Base-by-base conservation (phyloP, 768 basidiomycete genomes). In the Tylopilus intermedius region DNA sequence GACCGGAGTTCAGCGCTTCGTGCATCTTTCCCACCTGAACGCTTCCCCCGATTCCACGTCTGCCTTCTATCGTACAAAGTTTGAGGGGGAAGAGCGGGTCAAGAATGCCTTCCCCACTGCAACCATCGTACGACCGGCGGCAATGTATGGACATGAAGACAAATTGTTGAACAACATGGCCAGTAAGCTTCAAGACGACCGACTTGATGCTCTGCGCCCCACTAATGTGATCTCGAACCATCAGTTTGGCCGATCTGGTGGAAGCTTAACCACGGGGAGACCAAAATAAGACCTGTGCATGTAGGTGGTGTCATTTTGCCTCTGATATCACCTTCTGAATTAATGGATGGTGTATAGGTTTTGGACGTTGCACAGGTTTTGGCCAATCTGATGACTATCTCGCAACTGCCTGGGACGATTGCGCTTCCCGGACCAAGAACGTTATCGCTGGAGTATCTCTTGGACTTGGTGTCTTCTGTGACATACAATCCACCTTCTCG, bases 21-120 rank as follows among this genome's bases (percentile, higher is more conserved):
- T 98, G 42, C 96, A 98, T 62, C 81, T 99, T 56, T 98, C 96
- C 10, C 96, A 99, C 70, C 71, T 99, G 57, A 94, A 97, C 71
- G 94, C 95, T 22, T 80, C 85, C 32, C 73, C 79, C 18, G 75
- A 81, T 58, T 96, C 94, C 10, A 65, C 79, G 1, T 95, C 93
- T 45, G 76, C 75, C 45, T 90, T 92, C 71, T 97, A 97, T 73
- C 82, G 83, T 54, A 80, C 91, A 54, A 98, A 98, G 68, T 88
- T 83, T 35, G 84, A 85, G 60, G 95, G 94, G 32, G 96, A 99
- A 71, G 82, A 86, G 58, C 82, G 79, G 47, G 94, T 98, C 57
- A 84, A 83, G 67, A 79, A 81, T 49, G 88, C 76, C 3, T 97
- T 93, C 77, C 87, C 88, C 2, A 76, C 74, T 33, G 92, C 94